Conservation (phyloP, 768 basidiomycete genomes). For the Gloeopeniophorella convolvens region DNA sequence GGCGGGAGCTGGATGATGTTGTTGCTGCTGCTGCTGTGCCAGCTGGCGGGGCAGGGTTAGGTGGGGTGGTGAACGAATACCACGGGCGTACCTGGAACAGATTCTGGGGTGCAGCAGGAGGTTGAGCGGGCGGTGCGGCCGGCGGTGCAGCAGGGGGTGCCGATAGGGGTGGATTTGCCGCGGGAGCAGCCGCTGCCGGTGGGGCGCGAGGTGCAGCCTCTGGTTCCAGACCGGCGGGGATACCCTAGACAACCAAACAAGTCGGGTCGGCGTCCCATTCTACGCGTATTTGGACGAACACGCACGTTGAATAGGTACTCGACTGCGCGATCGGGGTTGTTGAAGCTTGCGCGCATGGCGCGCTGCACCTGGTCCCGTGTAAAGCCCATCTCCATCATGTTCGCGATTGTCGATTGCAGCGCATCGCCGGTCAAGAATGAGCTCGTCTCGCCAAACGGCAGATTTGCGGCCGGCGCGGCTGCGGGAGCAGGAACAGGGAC, state of each 20-base stretch:
- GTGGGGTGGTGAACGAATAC: background rate
- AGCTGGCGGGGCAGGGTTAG: slow-evolving; percentile 36
- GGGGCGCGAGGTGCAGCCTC: slow-evolving; percentile 37
- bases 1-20: slow-evolving; percentile 28
- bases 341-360: slow-evolving; percentile 88
- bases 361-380: slow-evolving; percentile 74
- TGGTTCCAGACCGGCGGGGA: slow-evolving; percentile 61
- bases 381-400: slow-evolving; percentile 96
- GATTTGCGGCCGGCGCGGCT: slow-evolving; percentile 21
- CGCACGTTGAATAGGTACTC: slow-evolving; percentile 92
- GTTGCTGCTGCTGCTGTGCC: slow-evolving; percentile 65
- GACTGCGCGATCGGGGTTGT: slow-evolving; percentile 97
- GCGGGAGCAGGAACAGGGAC: slow-evolving; percentile 29
- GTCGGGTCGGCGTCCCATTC: slow-evolving; percentile 8
- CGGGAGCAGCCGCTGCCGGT: slow-evolving; percentile 27
- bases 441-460: slow-evolving; percentile 40
- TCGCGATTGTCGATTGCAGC: slow-evolving; percentile 69
- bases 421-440: slow-evolving; percentile 73
- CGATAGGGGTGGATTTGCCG: slow-evolving; percentile 23
- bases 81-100: slow-evolving; percentile 65
- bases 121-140: slow-evolving; percentile 30
- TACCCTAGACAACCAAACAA: slow-evolving; percentile 47
- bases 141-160: slow-evolving; percentile 32
- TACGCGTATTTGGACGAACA: slow-evolving; percentile 9
- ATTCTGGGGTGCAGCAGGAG: slow-evolving; percentile 60